A percentile compares a stretch with the other conserved stretches of the same genome.
phyloP scores from a whole-genome alignment of 2,329 filamentous ascomycete species.

The Grosmannia serpens region DNA sequence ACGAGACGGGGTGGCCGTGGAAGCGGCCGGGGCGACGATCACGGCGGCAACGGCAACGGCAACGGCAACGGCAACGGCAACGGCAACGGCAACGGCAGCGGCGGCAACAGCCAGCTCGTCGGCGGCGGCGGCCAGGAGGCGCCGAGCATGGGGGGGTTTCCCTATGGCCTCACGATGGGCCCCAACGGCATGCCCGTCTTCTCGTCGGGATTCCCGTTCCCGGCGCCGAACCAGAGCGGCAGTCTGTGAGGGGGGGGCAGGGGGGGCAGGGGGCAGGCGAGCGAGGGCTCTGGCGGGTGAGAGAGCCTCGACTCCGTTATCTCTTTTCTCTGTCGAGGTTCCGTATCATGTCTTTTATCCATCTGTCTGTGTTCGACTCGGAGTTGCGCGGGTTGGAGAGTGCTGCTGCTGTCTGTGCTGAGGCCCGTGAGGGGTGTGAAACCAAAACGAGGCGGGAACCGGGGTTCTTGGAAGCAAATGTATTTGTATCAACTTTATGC shows the following conservation, averaged over 20 bases:
- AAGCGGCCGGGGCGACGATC: slow-evolving; percentile 16
- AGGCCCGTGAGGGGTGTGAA: neutral
- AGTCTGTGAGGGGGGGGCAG: no score
- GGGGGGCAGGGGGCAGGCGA: no score
- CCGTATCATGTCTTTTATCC: neutral
- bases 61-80: slow-evolving; percentile 2
- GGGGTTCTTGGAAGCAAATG: neutral
- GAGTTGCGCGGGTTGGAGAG: neutral
- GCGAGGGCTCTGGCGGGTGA: no score
- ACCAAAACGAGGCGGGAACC: neutral
- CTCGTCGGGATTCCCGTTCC: slow-evolving; percentile 31
- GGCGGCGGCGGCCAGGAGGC: slow-evolving; percentile 10
- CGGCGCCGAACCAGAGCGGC: slow-evolving; percentile 6
- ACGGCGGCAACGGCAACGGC: slow-evolving; percentile 9
- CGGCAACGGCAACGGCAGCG: neutral
- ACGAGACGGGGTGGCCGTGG: slow-evolving; percentile 5
- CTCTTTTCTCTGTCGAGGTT: neutral
- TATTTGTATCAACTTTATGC: no score
- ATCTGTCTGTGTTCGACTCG: neutral
- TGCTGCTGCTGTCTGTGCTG: neutral
- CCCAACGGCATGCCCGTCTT: slow-evolving; percentile 39
- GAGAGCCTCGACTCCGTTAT: no score
- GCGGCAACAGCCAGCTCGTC: slow-evolving; percentile 4
- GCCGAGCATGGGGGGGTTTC: slow-evolving; percentile 20
- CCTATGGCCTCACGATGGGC: slow-evolving; percentile 31